Conservation (phyloP, 768 basidiomycete species). For the Psilocybe tampanensis region DNA sequence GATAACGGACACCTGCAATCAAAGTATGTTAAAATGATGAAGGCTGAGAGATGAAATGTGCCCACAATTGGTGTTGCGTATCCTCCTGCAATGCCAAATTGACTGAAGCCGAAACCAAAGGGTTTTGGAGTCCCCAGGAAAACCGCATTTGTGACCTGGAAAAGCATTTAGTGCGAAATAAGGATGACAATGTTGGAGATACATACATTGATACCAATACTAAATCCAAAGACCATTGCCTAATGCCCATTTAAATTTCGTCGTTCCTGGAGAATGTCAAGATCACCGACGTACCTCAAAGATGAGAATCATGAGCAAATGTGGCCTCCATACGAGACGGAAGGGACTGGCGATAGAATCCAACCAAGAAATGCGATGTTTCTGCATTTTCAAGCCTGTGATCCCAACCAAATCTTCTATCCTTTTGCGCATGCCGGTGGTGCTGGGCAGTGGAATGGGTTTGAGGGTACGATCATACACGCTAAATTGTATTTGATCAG, state of each 20-base stretch:
- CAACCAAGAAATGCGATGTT: slow-evolving; percentile 57
- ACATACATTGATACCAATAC: slow-evolving; percentile 64
- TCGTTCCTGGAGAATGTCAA: not conserved
- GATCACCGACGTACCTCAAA: not conserved
- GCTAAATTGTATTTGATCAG: slow-evolving; percentile 28
- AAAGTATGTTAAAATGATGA: not conserved
- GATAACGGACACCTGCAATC: slow-evolving; percentile 47
- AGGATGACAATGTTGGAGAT: not conserved
- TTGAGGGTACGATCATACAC: slow-evolving; percentile 65
- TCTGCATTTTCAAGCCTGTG: slow-evolving; percentile 60
- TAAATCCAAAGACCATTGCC: slow-evolving; percentile 65
- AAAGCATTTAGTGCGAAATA: not conserved
- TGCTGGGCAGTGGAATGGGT: slow-evolving; percentile 51
- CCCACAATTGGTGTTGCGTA: slow-evolving; percentile 59
- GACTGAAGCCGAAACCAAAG: slow-evolving; percentile 53
- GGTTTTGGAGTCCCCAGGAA: slow-evolving; percentile 62
- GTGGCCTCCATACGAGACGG: slow-evolving; percentile 64
- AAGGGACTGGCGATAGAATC: slow-evolving; percentile 48
- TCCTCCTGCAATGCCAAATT: slow-evolving; percentile 51
- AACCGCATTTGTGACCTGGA: slow-evolving; percentile 64
- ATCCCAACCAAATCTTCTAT: slow-evolving; percentile 64
- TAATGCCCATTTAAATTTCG: not conserved
- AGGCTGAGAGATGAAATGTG: not conserved
- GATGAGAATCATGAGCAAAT: slow-evolving; percentile 39
- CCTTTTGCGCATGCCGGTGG: slow-evolving; percentile 49